A percentile compares a stretch with the other conserved stretches of the same genome.
phyloP scores from a whole-genome alignment of 106 monocot genomes.

The Dendrobium huoshanense region DNA sequence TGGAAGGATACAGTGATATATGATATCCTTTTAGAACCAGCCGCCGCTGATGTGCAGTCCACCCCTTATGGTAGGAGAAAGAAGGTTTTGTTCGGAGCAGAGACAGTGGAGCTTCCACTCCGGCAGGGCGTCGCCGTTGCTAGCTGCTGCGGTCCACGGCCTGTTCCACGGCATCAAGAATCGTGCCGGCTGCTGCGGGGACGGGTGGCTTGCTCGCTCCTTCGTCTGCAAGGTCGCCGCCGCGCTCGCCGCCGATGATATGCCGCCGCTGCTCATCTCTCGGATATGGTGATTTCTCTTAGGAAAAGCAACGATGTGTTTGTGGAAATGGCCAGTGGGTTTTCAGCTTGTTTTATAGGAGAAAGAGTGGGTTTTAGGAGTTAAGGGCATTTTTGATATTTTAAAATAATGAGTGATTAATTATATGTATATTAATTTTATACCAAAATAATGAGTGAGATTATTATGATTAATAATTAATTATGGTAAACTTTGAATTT shows the following conservation, averaged over 20 bases:
- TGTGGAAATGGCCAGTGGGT: too few relatives aligned
- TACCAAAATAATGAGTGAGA: too few relatives aligned
- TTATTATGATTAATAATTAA: too few relatives aligned
- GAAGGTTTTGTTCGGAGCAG: conserved; percentile 15
- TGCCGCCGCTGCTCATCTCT: conserved; percentile 5
- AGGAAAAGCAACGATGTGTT: too few relatives aligned
- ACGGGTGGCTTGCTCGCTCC: not conserved
- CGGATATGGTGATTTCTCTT: not conserved
- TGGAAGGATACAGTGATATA: too few relatives aligned
- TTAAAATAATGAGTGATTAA: too few relatives aligned
- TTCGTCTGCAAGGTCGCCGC: not conserved
- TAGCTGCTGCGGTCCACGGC: not conserved
- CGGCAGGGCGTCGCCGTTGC: conserved; percentile 18
- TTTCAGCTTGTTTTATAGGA: too few relatives aligned
- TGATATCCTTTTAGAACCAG: not conserved
- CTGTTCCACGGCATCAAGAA: not conserved
- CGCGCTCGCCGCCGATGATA: not conserved
- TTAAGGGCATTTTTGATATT: too few relatives aligned
- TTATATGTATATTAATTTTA: too few relatives aligned
- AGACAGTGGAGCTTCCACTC: conserved; percentile 51
- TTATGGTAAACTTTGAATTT: too few relatives aligned
- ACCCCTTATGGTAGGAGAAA: conserved; percentile 20
- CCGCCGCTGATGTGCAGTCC: not conserved
- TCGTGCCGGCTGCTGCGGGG: not conserved
- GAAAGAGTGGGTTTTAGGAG: too few relatives aligned